Base-by-base conservation (phyloP, 495 filamentous ascomycete species). In the Aspergillus egyptiacus region DNA sequence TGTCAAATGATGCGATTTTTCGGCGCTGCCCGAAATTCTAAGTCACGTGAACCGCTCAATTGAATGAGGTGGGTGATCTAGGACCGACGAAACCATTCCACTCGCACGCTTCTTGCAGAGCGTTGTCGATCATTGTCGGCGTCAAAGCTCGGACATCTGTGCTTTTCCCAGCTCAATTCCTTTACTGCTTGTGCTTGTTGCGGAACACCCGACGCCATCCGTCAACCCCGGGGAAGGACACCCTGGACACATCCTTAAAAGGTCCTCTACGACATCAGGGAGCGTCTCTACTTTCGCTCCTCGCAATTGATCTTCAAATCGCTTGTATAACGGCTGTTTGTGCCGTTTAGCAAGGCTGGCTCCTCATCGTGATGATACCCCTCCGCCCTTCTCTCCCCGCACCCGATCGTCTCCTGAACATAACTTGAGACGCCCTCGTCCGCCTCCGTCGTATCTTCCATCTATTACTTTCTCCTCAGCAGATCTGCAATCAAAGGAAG, bases 271-370 rank as follows among this genome's bases (percentile, higher is more conserved):
- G 6, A n/a, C 18, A 18, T 32, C 40, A 23, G 13, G 28, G n/a
- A 25, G 23, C 9, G 5, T 6, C 22, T 22, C 28, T 14, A 0
- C 10, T 18, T 28, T 6, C 10, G 19, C 18, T 23, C 8, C 23
- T 20, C 20, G 9, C 19, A 47, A n/a, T 18, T 36, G 22, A 40
- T 27, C 17, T 27, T 34, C 5, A 47, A 18, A 11, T 39, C 24
- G 32, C 43, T 35, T 64, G 61, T 65, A 58, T 48, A 56, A 57
- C 66, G 66, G 66, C 66, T 59, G 64, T 64, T 66, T 67, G 66
- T 64, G 67, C 69, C 67, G 67, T 58, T 47, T 50, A 48, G 51
- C 57, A 70, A 72, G 66, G 62, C 69, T 72, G 69, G 69, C 69
- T 72, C 64, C 58, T 68, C 64, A 54, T 61, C 63, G 65, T 63